Base-by-base conservation (phyloP, 371 early-diverging fungal species). In the Saksenaea oblongispora region DNA sequence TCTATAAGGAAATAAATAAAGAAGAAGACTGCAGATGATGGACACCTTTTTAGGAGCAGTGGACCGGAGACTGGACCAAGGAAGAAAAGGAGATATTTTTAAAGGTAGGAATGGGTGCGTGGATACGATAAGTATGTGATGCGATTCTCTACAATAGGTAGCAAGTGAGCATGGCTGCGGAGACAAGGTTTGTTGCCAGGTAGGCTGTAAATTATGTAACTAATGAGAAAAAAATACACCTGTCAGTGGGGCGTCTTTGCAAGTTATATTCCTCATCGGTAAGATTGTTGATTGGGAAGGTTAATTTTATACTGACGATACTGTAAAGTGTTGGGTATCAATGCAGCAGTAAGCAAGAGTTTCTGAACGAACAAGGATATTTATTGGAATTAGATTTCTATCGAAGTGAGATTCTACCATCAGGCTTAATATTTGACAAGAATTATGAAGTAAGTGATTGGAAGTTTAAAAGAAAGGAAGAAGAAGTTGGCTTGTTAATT, bases 61-160 rank as follows among this genome's bases (percentile, higher is more conserved):
- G 88, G 87, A 81, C 85, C 0, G 87, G 87, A 17, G 91, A 89
- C 64, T 91, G 91, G 91, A 87, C 88, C 8, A 72, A 76, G 17
- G 84, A 87, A 28, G 91, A 91, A 65, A 76, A 76, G 44, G 64
- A 69, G 4, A 27, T 82, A 14, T 91, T 91, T 64, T 59, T 89
- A 31, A 60, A 77, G 42, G 85, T 87, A 57, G 61, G 64, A 10
- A 26, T 4, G n/a, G 35, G 24, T 10, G 11, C 15, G 41, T 31
- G 24, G 39, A 5, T 47, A 47, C 24, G 31, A 31, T 7, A 31
- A 31, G 31, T 27, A 24, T 42, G 27, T 58, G 7, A 22, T 47
- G 22, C 24, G 51, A 22, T 47, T 3, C 51, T 27, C 7, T 66
- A 27, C 24, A 10, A 57, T 59, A 77, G 74, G 47, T 75, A 58